Percentiles rank a stretch among this genome's conserved stretches.
These are phyloP conservation scores for Rhododendron mucronatum DNA, from an alignment of 148 eudicot genomes.

Conservation along the genomic window DNA sequence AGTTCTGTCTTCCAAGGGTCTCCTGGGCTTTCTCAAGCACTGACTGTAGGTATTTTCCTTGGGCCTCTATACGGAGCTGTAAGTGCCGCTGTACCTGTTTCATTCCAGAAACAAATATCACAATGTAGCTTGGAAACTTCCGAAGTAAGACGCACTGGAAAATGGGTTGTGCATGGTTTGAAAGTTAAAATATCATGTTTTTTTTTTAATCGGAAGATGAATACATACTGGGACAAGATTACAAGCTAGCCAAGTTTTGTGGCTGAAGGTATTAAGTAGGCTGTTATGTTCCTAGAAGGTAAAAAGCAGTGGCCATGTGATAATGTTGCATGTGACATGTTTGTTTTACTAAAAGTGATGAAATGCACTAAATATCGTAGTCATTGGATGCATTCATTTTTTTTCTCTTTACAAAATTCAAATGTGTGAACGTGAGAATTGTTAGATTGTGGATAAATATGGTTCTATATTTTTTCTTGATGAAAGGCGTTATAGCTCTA, in stretches of 20 bases:
- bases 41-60: constrained; percentile 82
- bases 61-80: constrained; percentile 85
- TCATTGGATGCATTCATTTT: not conserved
- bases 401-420: not conserved
- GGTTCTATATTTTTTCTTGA: not conserved
- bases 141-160: not conserved
- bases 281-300: not conserved
- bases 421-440: not conserved
- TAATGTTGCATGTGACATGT: not conserved
- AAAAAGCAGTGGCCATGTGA: not conserved
- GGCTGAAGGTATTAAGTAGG: not conserved
- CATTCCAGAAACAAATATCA: not conserved
- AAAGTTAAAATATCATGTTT: not conserved
- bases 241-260: not conserved
- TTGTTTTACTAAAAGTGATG: not conserved
- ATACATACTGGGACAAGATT: not conserved
- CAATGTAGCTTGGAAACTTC: not conserved
- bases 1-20: constrained; percentile 72
- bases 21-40: constrained; percentile 88
- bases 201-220: not conserved
- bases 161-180: not conserved
- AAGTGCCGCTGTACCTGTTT: constrained; percentile 80
- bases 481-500: not conserved
- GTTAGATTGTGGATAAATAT: not conserved
- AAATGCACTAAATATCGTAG: not conserved